Evolutionary conservation across 805 yeast genomes (phyloP).

Genomic region (Metschnikowia dekortorum): DNA sequence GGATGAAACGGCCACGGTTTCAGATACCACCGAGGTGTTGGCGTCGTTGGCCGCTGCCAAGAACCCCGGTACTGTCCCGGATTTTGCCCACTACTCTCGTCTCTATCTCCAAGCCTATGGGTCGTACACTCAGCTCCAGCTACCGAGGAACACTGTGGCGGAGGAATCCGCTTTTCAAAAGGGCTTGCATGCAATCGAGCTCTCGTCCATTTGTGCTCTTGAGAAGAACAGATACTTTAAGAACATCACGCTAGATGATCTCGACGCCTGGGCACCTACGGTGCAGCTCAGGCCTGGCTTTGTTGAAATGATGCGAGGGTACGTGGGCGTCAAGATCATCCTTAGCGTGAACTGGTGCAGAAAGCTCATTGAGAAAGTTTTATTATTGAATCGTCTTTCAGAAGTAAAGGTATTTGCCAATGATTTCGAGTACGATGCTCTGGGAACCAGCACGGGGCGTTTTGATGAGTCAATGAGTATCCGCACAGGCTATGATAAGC

Average conservation of each 20-base stretch:
- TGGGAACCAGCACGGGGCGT: constrained; percentile 27
- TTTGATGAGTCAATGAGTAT: constrained; percentile 22
- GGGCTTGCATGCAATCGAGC: constrained; percentile 44
- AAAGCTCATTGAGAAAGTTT: constrained; percentile 37
- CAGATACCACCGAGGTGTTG: constrained; percentile 52
- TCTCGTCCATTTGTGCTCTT: constrained; percentile 44
- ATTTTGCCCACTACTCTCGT: constrained; percentile 42
- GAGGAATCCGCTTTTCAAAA: constrained; percentile 45
- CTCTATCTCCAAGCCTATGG: constrained; percentile 38
- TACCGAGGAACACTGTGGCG: constrained; percentile 20
- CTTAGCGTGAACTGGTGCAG: constrained; percentile 65
- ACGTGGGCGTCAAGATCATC: constrained; percentile 36
- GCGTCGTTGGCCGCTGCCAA: constrained; percentile 43
- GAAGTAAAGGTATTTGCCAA: constrained; percentile 41
- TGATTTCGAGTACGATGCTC: constrained; percentile 41
- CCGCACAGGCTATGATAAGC: constrained; percentile 55
- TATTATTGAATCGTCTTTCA: constrained; percentile 18
- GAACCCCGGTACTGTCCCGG: constrained; percentile 34
- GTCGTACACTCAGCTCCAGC: constrained; percentile 18
- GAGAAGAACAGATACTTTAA: constrained; percentile 36
- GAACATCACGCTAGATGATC: constrained; percentile 30
- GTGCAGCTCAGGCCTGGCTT: constrained; percentile 41
- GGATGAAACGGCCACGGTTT: constrained; percentile 60
- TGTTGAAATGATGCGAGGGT: constrained; percentile 23
- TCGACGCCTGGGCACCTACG: constrained; percentile 31